Percentiles rank a stretch among this genome's conserved stretches.
phyloP scores from a whole-genome alignment of 2,329 filamentous ascomycete genomes.

The Aspergillus felis region DNA sequence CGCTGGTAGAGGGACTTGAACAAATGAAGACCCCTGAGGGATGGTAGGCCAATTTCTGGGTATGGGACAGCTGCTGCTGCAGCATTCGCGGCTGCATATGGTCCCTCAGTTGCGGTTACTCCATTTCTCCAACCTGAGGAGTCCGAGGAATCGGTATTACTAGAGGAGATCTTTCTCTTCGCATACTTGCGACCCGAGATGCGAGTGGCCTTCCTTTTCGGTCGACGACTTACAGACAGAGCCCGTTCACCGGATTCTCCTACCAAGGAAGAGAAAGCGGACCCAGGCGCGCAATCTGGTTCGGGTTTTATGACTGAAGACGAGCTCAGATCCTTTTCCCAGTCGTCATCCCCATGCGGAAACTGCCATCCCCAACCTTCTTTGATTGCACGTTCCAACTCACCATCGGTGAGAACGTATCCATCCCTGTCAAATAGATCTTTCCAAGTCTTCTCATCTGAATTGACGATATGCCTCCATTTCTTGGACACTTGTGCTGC shows the following conservation, averaged over 20 bases:
- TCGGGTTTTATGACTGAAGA: slow-evolving; percentile 39
- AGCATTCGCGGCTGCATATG: slow-evolving; percentile 76
- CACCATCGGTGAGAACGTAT: slow-evolving; percentile 71
- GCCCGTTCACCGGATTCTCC: slow-evolving; percentile 21
- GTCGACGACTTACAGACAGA: slow-evolving; percentile 27
- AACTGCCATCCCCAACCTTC: slow-evolving; percentile 99
- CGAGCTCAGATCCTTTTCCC: slow-evolving; percentile 74
- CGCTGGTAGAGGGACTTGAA: slow-evolving; percentile 96
- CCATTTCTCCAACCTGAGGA: slow-evolving; percentile 46
- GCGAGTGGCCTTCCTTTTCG: slow-evolving; percentile 49
- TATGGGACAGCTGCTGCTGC: slow-evolving; percentile 80
- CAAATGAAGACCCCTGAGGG: slow-evolving; percentile 78
- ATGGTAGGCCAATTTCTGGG: slow-evolving; percentile 72
- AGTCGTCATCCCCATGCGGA: slow-evolving; percentile 68
- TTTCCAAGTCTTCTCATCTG: slow-evolving; percentile 95
- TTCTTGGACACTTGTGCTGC: slow-evolving; percentile 91
- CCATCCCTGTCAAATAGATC: slow-evolving; percentile 82
- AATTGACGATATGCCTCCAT: slow-evolving; percentile 87
- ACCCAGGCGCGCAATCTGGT: slow-evolving; percentile 26
- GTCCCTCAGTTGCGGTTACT: slow-evolving; percentile 64
- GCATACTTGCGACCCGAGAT: slow-evolving; percentile 50
- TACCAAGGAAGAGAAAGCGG: slow-evolving; percentile 18
- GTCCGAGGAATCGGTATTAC: slow-evolving; percentile 38
- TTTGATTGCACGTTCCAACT: slow-evolving; percentile 77
- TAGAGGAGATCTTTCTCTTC: slow-evolving; percentile 52